Evolutionary conservation across 2,329 filamentous ascomycete genomes (phyloP).

Genomic region (Coleophoma crateriformis): DNA sequence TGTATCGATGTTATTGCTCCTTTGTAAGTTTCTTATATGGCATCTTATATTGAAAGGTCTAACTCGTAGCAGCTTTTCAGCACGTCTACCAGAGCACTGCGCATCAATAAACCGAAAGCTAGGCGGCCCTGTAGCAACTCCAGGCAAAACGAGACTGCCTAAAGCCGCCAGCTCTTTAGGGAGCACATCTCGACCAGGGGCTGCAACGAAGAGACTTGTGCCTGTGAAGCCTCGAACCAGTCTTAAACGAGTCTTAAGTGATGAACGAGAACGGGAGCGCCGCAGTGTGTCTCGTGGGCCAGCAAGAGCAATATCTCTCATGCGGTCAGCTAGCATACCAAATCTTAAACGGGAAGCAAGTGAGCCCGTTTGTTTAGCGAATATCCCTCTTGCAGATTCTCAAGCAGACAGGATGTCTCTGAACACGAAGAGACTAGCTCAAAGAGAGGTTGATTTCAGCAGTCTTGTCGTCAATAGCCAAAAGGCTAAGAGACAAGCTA

Average conservation of each 20-base stretch:
- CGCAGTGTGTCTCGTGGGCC: constrained; percentile 52
- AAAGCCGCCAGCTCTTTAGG: constrained; percentile 36
- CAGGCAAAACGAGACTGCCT: constrained; percentile 41
- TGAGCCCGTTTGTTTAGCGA: constrained; percentile 48
- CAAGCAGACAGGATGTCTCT: constrained; percentile 31
- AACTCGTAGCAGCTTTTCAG: constrained; percentile 52
- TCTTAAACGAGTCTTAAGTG: constrained; percentile 58
- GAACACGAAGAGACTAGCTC: constrained; percentile 37
- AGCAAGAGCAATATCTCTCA: constrained; percentile 53
- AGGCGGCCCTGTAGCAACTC: constrained; percentile 63
- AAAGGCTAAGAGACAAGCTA: constrained; percentile 59
- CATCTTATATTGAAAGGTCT: too few relatives aligned
- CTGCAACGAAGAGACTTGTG: constrained; percentile 42
- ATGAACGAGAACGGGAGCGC: constrained; percentile 43
- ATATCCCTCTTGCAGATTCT: constrained; percentile 38
- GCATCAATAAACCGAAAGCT: constrained; percentile 69
- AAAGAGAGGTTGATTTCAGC: constrained; percentile 48
- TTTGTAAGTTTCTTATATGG: constrained; percentile 48
- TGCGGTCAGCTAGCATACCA: constrained; percentile 63
- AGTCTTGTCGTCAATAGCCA: constrained; percentile 46
- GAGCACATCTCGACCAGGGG: constrained; percentile 43
- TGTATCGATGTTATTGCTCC: constrained; percentile 76
- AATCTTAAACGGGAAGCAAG: constrained; percentile 65
- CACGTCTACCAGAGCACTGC: constrained; percentile 68
- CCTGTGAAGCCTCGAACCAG: constrained; percentile 40